These are phyloP conservation scores for Diaporthe ilicicola DNA, from an alignment of 2,329 filamentous ascomycete species.

Conservation along the genomic window DNA sequence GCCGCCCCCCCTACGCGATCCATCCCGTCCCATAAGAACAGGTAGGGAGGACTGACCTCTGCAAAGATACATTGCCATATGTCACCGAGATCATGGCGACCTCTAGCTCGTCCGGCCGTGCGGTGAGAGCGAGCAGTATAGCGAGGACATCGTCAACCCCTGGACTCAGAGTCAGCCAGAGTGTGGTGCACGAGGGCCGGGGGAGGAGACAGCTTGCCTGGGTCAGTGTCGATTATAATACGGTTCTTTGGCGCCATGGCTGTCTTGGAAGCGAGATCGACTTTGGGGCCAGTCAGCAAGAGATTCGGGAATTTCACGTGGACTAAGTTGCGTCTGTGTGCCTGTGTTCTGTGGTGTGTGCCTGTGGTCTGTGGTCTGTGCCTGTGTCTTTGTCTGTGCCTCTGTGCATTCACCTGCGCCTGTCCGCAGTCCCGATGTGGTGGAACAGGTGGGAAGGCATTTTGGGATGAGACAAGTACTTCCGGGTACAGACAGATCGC, in stretches of 20 bases:
- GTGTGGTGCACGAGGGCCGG: background rate
- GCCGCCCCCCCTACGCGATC: conserved; percentile 1
- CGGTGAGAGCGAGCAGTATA: conserved; percentile 84
- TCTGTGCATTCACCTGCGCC: background rate
- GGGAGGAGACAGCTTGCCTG: conserved; percentile 59
- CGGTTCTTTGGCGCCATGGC: conserved; percentile 73
- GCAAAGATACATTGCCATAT: conserved; percentile 90
- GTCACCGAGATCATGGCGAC: conserved; percentile 87
- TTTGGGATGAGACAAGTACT: background rate
- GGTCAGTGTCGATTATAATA: conserved; percentile 97
- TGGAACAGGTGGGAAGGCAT: conserved; percentile 2
- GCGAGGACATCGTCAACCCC: conserved; percentile 93
- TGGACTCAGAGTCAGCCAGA: conserved; percentile 40
- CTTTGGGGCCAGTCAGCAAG: background rate
- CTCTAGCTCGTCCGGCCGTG: conserved; percentile 84
- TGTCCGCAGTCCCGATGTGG: conserved; percentile 16
- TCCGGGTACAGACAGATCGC: background rate
- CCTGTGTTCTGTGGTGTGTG: background rate
- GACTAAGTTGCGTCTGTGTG: background rate
- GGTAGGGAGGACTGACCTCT: conserved; percentile 64
- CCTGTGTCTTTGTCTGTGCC: background rate
- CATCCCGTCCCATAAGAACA: conserved; percentile 19
- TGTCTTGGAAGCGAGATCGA: conserved; percentile 5
- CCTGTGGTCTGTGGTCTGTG: background rate
- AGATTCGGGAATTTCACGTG: conserved; percentile 2